A percentile compares a stretch with the other conserved stretches of the same genome.
phyloP scores from a whole-genome alignment of 116 monocot genomes.

The Dioscorea cayenensis region DNA sequence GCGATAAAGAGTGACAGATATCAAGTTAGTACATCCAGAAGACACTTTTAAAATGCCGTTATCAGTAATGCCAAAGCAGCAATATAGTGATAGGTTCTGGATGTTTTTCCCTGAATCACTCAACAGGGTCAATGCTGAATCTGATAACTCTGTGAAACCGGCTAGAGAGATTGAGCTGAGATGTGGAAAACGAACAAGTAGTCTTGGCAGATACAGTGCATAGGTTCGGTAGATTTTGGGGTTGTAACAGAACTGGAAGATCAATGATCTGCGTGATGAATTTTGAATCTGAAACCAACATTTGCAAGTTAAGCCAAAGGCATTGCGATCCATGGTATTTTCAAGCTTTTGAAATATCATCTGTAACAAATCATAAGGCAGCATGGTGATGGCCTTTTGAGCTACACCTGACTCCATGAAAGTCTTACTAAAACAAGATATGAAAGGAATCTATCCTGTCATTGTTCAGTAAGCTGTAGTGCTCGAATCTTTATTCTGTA shows the following conservation, averaged over 20 bases:
- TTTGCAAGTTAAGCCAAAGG: constrained; percentile 79
- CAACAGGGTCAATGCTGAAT: constrained; percentile 38
- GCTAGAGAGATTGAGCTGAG: constrained; percentile 52
- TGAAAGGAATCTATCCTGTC: not conserved
- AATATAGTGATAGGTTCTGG: constrained; percentile 53
- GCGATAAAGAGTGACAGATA: constrained; percentile 51
- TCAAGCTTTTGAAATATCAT: constrained; percentile 49
- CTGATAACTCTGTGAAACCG: constrained; percentile 54
- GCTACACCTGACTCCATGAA: not conserved
- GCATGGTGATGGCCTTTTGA: not conserved
- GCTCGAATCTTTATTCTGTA: constrained; percentile 50
- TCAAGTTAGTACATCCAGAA: constrained; percentile 41
- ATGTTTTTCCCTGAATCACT: constrained; percentile 34
- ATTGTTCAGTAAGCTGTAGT: constrained; percentile 32
- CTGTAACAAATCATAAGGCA: constrained; percentile 56
- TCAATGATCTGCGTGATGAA: constrained; percentile 40
- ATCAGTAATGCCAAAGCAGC: constrained; percentile 64
- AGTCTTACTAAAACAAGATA: not conserved
- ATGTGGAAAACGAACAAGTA: constrained; percentile 53
- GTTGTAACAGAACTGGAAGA: constrained; percentile 48
- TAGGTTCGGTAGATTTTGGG: constrained; percentile 20
- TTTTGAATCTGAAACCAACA: constrained; percentile 68
- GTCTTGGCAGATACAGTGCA: constrained; percentile 34
- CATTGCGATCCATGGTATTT: constrained; percentile 33
- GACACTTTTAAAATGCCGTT: constrained; percentile 34